phyloP scores from a whole-genome alignment of 345 rosid genomes.

The Populus deltoides region DNA sequence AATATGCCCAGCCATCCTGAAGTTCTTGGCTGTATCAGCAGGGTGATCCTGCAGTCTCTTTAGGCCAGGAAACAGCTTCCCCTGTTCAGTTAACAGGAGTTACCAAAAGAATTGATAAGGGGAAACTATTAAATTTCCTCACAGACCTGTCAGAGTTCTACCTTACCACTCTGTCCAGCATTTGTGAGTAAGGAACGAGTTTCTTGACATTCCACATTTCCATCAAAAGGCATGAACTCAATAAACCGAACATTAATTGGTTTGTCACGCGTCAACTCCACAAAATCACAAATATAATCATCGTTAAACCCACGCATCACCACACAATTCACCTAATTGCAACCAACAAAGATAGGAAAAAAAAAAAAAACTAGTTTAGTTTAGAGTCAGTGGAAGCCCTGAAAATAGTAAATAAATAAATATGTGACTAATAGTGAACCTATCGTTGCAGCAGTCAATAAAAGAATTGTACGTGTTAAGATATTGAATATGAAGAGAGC shows the following conservation, averaged over 20 bases:
- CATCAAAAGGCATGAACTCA: conserved; percentile 99
- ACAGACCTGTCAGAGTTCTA: conserved; percentile 39
- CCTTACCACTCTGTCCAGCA: conserved; percentile 96
- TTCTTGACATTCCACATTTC: conserved; percentile 96
- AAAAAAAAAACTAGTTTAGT: not conserved
- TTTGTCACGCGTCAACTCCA: conserved; percentile 68
- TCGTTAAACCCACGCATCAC: conserved; percentile 94
- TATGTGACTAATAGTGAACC: not conserved
- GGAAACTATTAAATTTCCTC: conserved; percentile 5
- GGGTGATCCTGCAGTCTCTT: conserved; percentile 76
- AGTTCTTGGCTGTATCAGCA: conserved; percentile 89
- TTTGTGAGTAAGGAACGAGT: conserved; percentile 69
- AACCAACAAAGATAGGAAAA: not conserved
- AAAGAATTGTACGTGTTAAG: not conserved
- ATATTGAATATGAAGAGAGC: not conserved
- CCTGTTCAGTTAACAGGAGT: conserved; percentile 36
- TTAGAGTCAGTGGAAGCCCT: not conserved
- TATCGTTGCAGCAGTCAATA: not conserved
- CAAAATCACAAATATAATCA: conserved; percentile 93
- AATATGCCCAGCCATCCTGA: conserved; percentile 67
- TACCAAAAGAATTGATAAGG: conserved; percentile 5
- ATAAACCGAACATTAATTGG: conserved; percentile 92
- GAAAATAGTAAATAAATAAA: not conserved
- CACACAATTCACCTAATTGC: conserved; percentile 76
- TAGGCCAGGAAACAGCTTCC: conserved; percentile 43